These are phyloP conservation scores for Dendrobium huoshanense DNA, from an alignment of 106 monocot genomes.

Conservation along the genomic window DNA sequence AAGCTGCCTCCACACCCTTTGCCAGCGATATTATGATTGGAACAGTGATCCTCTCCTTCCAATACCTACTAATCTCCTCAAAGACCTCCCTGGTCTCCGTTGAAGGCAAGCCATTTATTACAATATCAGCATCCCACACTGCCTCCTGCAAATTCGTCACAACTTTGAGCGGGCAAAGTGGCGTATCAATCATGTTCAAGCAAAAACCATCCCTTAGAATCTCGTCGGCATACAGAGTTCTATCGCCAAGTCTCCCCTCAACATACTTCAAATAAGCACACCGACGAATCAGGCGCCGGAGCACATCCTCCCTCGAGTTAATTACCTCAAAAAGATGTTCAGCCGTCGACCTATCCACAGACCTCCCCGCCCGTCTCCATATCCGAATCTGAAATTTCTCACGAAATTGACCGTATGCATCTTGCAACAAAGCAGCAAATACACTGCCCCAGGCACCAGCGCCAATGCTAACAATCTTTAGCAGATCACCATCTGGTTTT, in stretches of 20 bases:
- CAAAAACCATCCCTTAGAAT: conserved; percentile 65
- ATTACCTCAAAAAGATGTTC: conserved; percentile 68
- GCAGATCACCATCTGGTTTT: conserved; percentile 40
- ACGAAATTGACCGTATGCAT: conserved; percentile 43
- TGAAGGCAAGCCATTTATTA: conserved; percentile 59
- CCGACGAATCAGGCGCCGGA: conserved; percentile 45
- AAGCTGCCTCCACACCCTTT: conserved; percentile 58
- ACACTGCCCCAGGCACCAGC: conserved; percentile 75
- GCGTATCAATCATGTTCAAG: conserved; percentile 71
- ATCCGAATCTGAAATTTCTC: conserved; percentile 59
- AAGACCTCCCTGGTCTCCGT: conserved; percentile 60
- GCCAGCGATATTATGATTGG: conserved; percentile 58
- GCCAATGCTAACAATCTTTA: conserved; percentile 54
- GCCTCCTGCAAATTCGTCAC: conserved; percentile 74
- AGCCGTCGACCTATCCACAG: conserved; percentile 44
- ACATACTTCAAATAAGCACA: conserved; percentile 66
- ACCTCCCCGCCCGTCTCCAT: conserved; percentile 49
- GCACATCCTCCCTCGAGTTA: conserved; percentile 55
- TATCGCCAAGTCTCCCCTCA: conserved; percentile 54
- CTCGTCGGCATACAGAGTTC: conserved; percentile 58
- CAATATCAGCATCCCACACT: conserved; percentile 71
- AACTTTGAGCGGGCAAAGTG: conserved; percentile 59
- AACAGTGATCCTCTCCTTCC: conserved; percentile 56
- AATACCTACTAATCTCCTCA: conserved; percentile 61
- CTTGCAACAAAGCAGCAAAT: conserved; percentile 53